Base-by-base conservation (phyloP, 2,329 filamentous ascomycete genomes). In the Scolecobasidium constrictum region DNA sequence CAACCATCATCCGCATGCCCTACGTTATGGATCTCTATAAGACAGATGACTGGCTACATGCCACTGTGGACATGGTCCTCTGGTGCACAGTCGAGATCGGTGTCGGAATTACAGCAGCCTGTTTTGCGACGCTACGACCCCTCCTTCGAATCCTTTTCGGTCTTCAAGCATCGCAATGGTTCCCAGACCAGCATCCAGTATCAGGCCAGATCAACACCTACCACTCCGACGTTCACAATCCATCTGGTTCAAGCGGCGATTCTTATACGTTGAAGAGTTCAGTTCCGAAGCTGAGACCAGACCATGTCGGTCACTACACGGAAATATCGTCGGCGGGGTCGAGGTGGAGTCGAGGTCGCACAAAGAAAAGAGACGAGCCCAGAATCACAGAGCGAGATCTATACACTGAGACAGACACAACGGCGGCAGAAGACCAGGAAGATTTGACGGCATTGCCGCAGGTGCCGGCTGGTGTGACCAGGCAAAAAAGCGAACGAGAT, bases 1-100 rank as follows among this genome's bases (percentile, higher is more conserved):
- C 64, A 12, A 67, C 64, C 4, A 59, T 68, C 35, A 58, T 67
- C 17, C 62, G 65, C n/a, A 60, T 68, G 21, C 58, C 62, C 5
- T 68, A 66, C 48, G 59, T 67, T n/a, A 54, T 55, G 45, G 48
- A 56, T 21, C 53, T 68, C 6, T 52, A 54, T 1, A 48, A 55
- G n/a, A 58, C 57, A 23, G 46, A 47, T 11, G 64, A 68, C 42
- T 60, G 59, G 38, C 53, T 64, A 2, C 66, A 34, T 28, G 36
- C 26, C 18, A 45, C 52, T 5, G 48, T 52, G 23, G 45, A 50
- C 28, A 48, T 59, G 11, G 53, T 51, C 26, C 52, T 58, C 16
- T 57, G 55, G 52, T 57, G 54, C 9, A 53, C 52, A 22, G 45
- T 56, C 33, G 60, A 63, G 46, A 51, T 51, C 16, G 58, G 57